Conservation (phyloP, 2,329 filamentous ascomycete species). For the Aureobasidium sp. region DNA sequence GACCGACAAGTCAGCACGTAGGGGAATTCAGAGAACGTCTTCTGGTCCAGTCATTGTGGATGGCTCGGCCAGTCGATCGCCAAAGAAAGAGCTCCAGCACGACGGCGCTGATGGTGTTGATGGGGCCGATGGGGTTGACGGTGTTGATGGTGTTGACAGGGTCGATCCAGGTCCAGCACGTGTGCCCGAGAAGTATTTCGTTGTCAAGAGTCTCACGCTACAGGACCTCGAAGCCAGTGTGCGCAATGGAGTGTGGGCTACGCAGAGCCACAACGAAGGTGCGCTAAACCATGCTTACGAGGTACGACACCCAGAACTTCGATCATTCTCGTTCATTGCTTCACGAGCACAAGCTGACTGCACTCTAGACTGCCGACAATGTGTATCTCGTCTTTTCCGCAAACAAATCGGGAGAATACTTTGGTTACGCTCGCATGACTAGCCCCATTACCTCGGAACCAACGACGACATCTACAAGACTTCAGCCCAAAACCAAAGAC, state of each 20-base stretch:
- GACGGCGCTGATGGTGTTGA: background rate
- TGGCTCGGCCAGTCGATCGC: background rate
- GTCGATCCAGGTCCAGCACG: background rate
- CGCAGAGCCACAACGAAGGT: slow-evolving; percentile 89
- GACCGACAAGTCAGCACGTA: background rate
- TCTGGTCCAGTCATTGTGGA: slow-evolving; percentile 3
- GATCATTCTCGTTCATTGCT: background rate
- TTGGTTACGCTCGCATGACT: slow-evolving; percentile 85
- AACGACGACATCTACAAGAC: slow-evolving; percentile 52
- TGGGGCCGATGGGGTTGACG: background rate
- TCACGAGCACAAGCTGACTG: background rate
- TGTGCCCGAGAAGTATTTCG: slow-evolving; percentile 74
- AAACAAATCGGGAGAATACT: slow-evolving; percentile 96
- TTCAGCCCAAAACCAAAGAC: slow-evolving; percentile 45
- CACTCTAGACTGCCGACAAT: slow-evolving; percentile 61
- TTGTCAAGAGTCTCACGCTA: slow-evolving; percentile 85
- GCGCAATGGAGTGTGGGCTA: slow-evolving; percentile 85
- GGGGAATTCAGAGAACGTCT: background rate
- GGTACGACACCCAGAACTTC: slow-evolving; percentile 39
- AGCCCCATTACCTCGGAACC: slow-evolving; percentile 77
- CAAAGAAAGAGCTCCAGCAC: background rate
- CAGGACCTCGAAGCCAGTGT: slow-evolving; percentile 87
- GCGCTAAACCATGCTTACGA: slow-evolving; percentile 73
- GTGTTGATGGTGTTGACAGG: background rate
- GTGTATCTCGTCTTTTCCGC: slow-evolving; percentile 93